phyloP scores from a whole-genome alignment of 2,329 filamentous ascomycete genomes.

The Boeremia exigua region DNA sequence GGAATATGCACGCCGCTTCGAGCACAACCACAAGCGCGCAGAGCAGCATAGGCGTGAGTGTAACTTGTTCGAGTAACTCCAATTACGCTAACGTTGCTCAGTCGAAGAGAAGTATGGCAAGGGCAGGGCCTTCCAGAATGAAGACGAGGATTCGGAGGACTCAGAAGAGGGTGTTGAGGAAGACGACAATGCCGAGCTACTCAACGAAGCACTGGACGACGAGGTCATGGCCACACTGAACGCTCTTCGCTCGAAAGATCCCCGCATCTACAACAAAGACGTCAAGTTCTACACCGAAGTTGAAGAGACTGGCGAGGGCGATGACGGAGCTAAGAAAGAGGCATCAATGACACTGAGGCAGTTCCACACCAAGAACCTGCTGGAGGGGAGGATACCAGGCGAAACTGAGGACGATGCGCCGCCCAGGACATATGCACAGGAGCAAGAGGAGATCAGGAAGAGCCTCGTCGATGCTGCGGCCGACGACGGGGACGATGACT shows the following conservation, averaged over 20 bases:
- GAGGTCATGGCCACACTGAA: slow-evolving; percentile 86
- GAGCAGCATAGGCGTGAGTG: slow-evolving; percentile 73
- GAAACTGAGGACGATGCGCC: slow-evolving; percentile 62
- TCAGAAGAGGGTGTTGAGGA: slow-evolving; percentile 72
- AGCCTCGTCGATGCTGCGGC: slow-evolving; percentile 72
- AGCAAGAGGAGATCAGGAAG: slow-evolving; percentile 83
- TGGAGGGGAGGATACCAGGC: slow-evolving; percentile 71
- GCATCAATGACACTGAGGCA: slow-evolving; percentile 87
- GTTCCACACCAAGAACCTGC: slow-evolving; percentile 89
- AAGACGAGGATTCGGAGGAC: slow-evolving; percentile 60
- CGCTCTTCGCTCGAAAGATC: slow-evolving; percentile 90
- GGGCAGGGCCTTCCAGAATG: slow-evolving; percentile 41
- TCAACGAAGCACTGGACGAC: slow-evolving; percentile 81
- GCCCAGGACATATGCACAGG: slow-evolving; percentile 79
- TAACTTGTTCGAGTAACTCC: fast-evolving
- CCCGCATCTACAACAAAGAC: slow-evolving; percentile 82
- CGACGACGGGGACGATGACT: slow-evolving; percentile 68
- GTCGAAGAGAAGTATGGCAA: slow-evolving; percentile 88
- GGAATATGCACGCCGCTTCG: slow-evolving; percentile 86
- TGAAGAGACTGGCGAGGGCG: slow-evolving; percentile 56
- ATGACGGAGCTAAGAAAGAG: slow-evolving; percentile 65
- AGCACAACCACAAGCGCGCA: slow-evolving; percentile 96
- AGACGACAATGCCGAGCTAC: slow-evolving; percentile 87
- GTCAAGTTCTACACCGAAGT: slow-evolving; percentile 77
- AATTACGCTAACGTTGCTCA: slow-evolving; percentile 48